phyloP scores from a whole-genome alignment of 1,284 basidiomycete species.

The Boletus semigastroideus region DNA sequence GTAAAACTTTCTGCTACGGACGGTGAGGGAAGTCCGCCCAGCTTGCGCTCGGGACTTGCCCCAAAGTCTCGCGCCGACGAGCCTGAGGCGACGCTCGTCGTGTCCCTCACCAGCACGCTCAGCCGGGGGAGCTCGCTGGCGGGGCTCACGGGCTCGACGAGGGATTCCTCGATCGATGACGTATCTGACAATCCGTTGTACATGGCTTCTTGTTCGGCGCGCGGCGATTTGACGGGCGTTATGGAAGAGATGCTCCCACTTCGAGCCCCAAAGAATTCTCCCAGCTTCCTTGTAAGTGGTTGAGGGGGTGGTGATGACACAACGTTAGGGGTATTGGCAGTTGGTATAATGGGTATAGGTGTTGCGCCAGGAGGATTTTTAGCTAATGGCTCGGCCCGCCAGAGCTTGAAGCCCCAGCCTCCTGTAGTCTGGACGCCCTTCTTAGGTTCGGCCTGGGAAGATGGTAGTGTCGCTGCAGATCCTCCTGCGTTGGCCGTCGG shows the following conservation, averaged over 20 bases:
- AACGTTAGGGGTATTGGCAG: constrained; percentile 17
- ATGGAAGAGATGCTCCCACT: constrained; percentile 49
- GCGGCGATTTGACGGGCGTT: constrained; percentile 30
- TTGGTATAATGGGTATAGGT: constrained; percentile 35
- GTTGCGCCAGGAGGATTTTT: constrained; percentile 24
- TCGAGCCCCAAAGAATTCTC: constrained; percentile 64
- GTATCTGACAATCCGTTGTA: constrained; percentile 51
- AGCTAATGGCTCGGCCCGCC: constrained; percentile 46
- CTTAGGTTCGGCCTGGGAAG: constrained; percentile 43
- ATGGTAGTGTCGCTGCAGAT: constrained; percentile 6
- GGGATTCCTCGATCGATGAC: constrained; percentile 46
- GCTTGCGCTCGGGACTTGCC: constrained; percentile 31
- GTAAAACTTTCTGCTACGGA: constrained; percentile 21
- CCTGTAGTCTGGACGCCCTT: constrained; percentile 28
- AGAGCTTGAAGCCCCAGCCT: constrained; percentile 66
- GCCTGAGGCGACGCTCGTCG: constrained; percentile 30
- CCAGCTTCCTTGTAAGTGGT: constrained; percentile 58
- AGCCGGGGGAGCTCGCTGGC: constrained; percentile 39
- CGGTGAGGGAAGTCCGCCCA: constrained; percentile 9
- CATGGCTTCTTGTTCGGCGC: constrained; percentile 41
- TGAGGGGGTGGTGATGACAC: constrained; percentile 32
- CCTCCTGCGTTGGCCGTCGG: constrained; percentile 23
- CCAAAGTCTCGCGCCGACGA: constrained; percentile 29
- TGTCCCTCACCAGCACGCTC: constrained; percentile 39
- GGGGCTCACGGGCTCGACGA: constrained; percentile 56